A percentile compares a stretch with the other conserved stretches of the same genome.
These are phyloP conservation scores for Penicillium diatomitis DNA, from an alignment of 495 filamentous ascomycete genomes.

Conservation along the genomic window DNA sequence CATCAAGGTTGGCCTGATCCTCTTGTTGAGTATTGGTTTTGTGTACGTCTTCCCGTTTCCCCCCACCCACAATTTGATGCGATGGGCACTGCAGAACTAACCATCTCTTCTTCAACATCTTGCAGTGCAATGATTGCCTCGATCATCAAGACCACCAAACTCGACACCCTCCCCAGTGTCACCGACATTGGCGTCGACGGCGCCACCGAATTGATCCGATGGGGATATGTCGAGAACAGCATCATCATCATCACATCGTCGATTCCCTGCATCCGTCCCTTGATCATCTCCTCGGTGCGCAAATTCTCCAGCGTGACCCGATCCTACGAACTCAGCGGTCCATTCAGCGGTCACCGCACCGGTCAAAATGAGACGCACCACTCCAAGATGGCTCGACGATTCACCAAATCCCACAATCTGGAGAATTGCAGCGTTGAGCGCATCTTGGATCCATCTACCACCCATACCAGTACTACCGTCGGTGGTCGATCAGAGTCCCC, in stretches of 20 bases:
- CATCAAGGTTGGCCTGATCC: slow-evolving; percentile 31
- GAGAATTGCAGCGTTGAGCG: slow-evolving; percentile 24
- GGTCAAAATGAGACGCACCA: slow-evolving; percentile 9
- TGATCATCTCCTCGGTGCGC: slow-evolving; percentile 29
- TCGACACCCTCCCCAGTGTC: slow-evolving; percentile 23
- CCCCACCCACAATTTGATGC: no score
- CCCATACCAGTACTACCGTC: slow-evolving; percentile 8
- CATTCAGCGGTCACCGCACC: slow-evolving; percentile 12
- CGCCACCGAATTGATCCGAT: slow-evolving; percentile 24
- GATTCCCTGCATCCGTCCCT: slow-evolving; percentile 26
- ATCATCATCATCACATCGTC: slow-evolving; percentile 30
- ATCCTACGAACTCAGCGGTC: slow-evolving; percentile 25
- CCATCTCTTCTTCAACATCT: no score
- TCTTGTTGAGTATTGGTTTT: slow-evolving; percentile 32
- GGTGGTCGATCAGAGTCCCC: slow-evolving; percentile 11
- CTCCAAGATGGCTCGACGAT: slow-evolving; percentile 5
- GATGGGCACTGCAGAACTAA: no score
- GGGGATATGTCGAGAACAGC: slow-evolving; percentile 26
- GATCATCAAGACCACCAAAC: slow-evolving; percentile 36
- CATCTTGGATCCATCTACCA: slow-evolving; percentile 13
- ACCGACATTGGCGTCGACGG: slow-evolving; percentile 22
- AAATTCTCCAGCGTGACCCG: slow-evolving; percentile 27
- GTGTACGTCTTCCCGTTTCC: slow-evolving; percentile 16
- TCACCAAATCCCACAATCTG: slow-evolving; percentile 10
- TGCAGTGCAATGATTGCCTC: slow-evolving; percentile 29